phyloP scores from a whole-genome alignment of 495 filamentous ascomycete genomes.

The Hyaloscypha variabilis region DNA sequence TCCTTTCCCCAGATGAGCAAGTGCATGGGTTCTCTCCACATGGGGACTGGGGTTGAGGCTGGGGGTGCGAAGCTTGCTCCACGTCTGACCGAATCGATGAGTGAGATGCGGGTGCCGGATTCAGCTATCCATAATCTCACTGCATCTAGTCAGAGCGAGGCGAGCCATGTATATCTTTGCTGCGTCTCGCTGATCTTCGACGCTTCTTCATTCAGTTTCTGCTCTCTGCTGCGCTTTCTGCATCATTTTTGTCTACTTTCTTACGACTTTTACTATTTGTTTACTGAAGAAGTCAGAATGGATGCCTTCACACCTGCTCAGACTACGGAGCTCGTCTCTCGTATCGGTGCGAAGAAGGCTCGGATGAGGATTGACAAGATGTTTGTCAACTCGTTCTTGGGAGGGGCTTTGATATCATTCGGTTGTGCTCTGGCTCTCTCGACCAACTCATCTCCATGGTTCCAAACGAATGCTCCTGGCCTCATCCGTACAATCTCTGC shows the following conservation, averaged over 20 bases:
- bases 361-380: conserved; percentile 56
- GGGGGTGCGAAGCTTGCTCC: neutral
- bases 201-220: neutral
- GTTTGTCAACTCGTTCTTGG: conserved; percentile 55
- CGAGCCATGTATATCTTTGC: neutral
- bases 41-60: neutral
- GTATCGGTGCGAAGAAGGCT: conserved; percentile 50
- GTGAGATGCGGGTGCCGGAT: neutral
- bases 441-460: conserved; percentile 60
- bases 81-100: neutral
- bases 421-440: conserved; percentile 54
- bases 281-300: conserved; percentile 19
- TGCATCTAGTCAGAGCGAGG: neutral
- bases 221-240: neutral
- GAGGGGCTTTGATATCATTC: conserved; percentile 55
- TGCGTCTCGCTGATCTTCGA: neutral
- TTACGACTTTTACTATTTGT: neutral
- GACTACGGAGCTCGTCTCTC: conserved; percentile 48
- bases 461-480: conserved; percentile 60
- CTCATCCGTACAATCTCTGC: conserved; percentile 58
- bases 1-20: neutral
- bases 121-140: neutral
- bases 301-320: conserved; percentile 48
- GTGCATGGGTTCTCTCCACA: conserved; percentile 2
- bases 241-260: neutral